phyloP scores from a whole-genome alignment of 2,329 filamentous ascomycete genomes.

The Sodiomyces alkalinus region DNA sequence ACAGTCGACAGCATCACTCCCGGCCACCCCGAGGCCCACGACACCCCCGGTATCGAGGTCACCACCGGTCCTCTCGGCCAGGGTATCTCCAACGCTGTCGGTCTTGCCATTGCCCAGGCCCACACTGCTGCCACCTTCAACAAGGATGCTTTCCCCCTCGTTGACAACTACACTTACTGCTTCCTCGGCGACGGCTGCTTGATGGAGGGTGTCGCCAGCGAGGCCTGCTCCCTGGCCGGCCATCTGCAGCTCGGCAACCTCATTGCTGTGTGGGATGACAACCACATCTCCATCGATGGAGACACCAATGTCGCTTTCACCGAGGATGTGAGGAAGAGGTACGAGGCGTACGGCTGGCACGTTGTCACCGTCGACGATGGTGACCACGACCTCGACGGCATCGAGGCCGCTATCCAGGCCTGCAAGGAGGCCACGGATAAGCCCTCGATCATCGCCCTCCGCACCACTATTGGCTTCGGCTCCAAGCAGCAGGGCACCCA shows the following conservation, averaged over 20 bases:
- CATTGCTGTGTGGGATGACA: conserved; percentile 95
- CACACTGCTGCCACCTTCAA: conserved; percentile 89
- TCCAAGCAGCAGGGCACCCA: conserved; percentile 86
- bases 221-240: conserved; percentile 83
- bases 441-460: conserved; percentile 92
- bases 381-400: conserved; percentile 73
- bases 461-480: conserved; percentile 93
- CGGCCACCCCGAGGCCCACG: conserved; percentile 90
- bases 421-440: conserved; percentile 85
- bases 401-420: conserved; percentile 77
- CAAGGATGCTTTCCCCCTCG: conserved; percentile 80
- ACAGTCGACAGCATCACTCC: conserved; percentile 62
- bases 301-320: conserved; percentile 95
- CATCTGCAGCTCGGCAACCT: conserved; percentile 97
- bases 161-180: conserved; percentile 93
- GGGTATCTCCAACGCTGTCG: conserved; percentile 93
- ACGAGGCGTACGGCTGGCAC: conserved; percentile 97
- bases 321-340: conserved; percentile 87
- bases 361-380: conserved; percentile 71
- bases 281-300: conserved; percentile 91
- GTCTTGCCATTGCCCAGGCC: conserved; percentile 90
- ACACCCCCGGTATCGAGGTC: conserved; percentile 93
- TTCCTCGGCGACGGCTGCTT: conserved; percentile 98
- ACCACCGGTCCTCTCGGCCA: conserved; percentile 96
- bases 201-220: conserved; percentile 93